Base-by-base conservation (phyloP, 345 rosid species). In the Populus ilicifolia region DNA sequence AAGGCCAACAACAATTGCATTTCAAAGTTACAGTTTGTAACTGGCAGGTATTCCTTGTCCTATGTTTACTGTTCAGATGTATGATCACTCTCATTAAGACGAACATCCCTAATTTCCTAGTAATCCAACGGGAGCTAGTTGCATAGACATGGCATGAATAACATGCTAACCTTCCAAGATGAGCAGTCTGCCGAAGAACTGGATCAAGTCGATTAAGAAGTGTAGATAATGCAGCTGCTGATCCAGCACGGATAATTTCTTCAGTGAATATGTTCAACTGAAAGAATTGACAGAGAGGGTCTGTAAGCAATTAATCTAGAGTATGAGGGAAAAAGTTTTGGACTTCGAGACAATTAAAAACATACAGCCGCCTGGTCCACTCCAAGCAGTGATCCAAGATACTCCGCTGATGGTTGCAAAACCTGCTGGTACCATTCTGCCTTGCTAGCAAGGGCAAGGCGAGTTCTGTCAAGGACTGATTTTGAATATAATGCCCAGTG, bases 221-320 rank as follows among this genome's bases (percentile, higher is more conserved):
- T 50, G 86, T 84, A 54, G 99, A 96, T 74, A 96, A 76, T 61
- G 93, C 85, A 74, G 94, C 98, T 73, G 99, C 99, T 76, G 99
- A 93, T 83, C 99, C 99, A 83, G 97, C 96, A 80, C 99, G 97
- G 72, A 93, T 83, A 63, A 96, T 88, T 88, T 96, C 98, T 86
- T 96, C 99, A 23, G 98, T 96, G 85, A 96, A 96, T 83, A 96
- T 88, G 80, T 85, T 84, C 77, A 93, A 81, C 99, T 96, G 88
- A 52, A 87, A 79, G 35, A 80, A 69, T 66, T 23, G 25, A 54
- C 67, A 74, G 73, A 48, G 64, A n/a, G 67, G 33, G n/a, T 13
- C 77, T 17, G 36, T 30, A 72, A 64, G 61, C 59, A n/a, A 65
- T 67, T 56, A 71, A 4, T 29, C 77, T 23, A 41, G 38, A 50